phyloP scores from a whole-genome alignment of 2,329 filamentous ascomycete species.

The Colletotrichum brevisporum region DNA sequence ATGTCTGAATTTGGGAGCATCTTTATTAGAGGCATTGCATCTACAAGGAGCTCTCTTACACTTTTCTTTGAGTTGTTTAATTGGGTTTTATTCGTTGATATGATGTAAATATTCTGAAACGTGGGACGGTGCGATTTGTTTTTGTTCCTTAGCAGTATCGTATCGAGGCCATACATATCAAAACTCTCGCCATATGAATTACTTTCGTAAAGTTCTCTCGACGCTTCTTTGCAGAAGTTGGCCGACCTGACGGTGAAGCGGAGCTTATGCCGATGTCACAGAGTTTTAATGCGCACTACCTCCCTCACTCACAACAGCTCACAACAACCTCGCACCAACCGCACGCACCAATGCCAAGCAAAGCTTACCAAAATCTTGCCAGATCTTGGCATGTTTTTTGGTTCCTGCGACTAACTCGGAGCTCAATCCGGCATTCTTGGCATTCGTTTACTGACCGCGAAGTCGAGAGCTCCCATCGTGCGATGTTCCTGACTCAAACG shows the following conservation, averaged over 20 bases:
- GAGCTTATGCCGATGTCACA: background rate
- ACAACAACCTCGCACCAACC: background rate
- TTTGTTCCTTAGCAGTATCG: too few relatives aligned
- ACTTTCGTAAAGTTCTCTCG: too few relatives aligned
- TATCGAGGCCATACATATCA: background rate
- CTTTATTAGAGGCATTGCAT: slow-evolving; percentile 36
- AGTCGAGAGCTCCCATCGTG: background rate
- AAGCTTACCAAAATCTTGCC: slow-evolving; percentile 30
- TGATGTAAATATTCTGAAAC: slow-evolving; percentile 10
- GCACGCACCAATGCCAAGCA: slow-evolving; percentile 17
- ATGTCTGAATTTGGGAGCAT: slow-evolving; percentile 21
- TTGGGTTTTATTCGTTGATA: background rate
- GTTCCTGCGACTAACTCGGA: slow-evolving; percentile 11
- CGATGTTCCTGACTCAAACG: too few relatives aligned
- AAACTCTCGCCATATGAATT: too few relatives aligned
- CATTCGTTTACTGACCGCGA: background rate
- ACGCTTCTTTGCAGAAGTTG: too few relatives aligned
- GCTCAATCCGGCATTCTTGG: slow-evolving; percentile 19
- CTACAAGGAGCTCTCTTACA: slow-evolving; percentile 27
- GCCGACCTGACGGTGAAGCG: background rate
- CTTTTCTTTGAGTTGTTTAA: background rate
- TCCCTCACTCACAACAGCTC: background rate
- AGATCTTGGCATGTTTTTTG: background rate
- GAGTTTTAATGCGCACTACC: background rate
- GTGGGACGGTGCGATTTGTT: background rate